Conservation (phyloP, 441 rosid species). For the Macaranga tanarius region DNA sequence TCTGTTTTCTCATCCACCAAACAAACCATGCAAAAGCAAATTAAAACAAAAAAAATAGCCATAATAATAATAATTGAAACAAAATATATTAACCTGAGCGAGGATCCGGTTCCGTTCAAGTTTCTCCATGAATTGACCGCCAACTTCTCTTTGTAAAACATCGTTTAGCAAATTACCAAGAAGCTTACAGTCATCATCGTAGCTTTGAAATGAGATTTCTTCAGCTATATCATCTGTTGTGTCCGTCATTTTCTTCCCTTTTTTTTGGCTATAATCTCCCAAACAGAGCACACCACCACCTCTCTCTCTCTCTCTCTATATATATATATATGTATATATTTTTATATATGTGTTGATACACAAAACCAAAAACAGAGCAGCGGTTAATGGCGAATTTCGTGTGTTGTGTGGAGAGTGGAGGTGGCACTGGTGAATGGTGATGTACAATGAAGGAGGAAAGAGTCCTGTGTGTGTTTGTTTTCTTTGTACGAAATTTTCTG, state of each 20-base stretch:
- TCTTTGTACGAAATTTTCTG: constrained; percentile 7
- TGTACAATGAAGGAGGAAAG: neutral
- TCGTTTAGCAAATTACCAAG: constrained; percentile 85
- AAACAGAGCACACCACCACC: neutral
- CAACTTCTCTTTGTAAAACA: constrained; percentile 86
- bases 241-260: constrained; percentile 65
- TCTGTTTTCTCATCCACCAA: too few species aligned
- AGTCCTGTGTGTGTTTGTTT: neutral
- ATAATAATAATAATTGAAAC: too few species aligned
- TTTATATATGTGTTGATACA: too few species aligned
- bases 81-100: constrained; percentile 67
- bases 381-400: too few species aligned
- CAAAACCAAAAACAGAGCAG: too few species aligned
- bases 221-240: constrained; percentile 96
- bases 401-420: too few species aligned
- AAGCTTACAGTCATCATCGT: constrained; percentile 89
- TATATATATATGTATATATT: too few species aligned
- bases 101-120: constrained; percentile 75
- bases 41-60: neutral
- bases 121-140: constrained; percentile 61
- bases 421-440: too few species aligned
- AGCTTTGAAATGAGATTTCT: constrained; percentile 91
- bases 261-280: neutral
- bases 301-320: too few species aligned
- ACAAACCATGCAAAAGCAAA: neutral